These are phyloP conservation scores for Rhizopus delemar DNA, from an alignment of 371 early-diverging fungal genomes.

Conservation along the genomic window DNA sequence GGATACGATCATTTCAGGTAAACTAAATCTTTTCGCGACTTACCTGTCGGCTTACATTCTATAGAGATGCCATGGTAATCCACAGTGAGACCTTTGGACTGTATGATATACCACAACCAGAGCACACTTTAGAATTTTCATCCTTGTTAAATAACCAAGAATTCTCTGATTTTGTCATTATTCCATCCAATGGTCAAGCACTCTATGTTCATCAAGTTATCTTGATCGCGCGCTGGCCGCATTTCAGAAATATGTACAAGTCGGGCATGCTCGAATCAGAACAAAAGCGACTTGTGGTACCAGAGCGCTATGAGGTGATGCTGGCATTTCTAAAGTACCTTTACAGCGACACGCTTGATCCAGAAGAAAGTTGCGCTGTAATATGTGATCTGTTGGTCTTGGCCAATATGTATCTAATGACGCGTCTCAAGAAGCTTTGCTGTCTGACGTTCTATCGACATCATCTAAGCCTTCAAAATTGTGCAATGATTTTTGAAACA, in stretches of 20 bases:
- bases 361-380: constrained; percentile 46
- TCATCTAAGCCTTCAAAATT: constrained; percentile 53
- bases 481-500: constrained; percentile 60
- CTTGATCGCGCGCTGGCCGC: constrained; percentile 72
- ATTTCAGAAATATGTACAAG: constrained; percentile 63
- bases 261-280: constrained; percentile 71
- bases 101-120: constrained; percentile 45
- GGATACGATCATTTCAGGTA: constrained; percentile 65
- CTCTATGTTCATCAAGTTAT: constrained; percentile 68
- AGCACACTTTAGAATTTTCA: constrained; percentile 49
- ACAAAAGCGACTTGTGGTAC: constrained; percentile 56
- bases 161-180: constrained; percentile 63
- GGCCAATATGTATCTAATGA: constrained; percentile 65
- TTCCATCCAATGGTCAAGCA: constrained; percentile 46
- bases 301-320: constrained; percentile 61
- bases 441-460: constrained; percentile 52
- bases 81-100: constrained; percentile 61
- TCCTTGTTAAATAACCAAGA: constrained; percentile 59
- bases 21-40: background rate
- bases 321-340: constrained; percentile 64
- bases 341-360: constrained; percentile 65
- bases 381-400: constrained; percentile 62
- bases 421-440: constrained; percentile 63
- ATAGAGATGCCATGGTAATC: constrained; percentile 56
- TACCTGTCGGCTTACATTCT: background rate